A percentile compares a stretch with the other conserved stretches of the same genome.
Conservation (phyloP, 202 grass and related monocot species). For the Brachypodium distachyon region DNA sequence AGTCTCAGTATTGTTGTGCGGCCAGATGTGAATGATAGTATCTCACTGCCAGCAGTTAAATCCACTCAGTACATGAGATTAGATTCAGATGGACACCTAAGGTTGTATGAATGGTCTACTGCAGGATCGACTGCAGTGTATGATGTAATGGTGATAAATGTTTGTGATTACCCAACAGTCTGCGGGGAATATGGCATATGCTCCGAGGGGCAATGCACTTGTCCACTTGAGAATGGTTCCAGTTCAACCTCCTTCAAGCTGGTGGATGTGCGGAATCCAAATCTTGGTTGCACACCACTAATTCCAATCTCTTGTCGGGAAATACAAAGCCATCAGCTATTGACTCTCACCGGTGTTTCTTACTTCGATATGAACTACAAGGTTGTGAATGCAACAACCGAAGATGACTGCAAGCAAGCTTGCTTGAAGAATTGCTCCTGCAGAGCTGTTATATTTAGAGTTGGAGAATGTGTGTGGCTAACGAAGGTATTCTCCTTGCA, state of each 20-base stretch:
- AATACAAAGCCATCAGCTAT: not conserved
- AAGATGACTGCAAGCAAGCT: not conserved
- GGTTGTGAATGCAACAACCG: not conserved
- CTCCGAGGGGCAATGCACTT: not conserved
- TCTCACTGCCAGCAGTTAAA: not conserved
- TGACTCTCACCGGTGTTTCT: not conserved
- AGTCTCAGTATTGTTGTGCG: not conserved
- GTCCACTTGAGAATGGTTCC: not conserved
- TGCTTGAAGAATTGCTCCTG: not conserved
- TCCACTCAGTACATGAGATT: slow-evolving; percentile 31
- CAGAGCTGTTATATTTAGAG: not conserved
- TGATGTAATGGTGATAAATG: not conserved
- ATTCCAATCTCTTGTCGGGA: not conserved
- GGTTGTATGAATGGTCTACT: slow-evolving; percentile 15
- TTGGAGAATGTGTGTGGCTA: not conserved
- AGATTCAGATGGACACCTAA: not conserved
- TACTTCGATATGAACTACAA: not conserved
- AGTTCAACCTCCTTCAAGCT: not conserved
- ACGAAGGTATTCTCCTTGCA: not conserved
- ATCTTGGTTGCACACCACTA: not conserved
- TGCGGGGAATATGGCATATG: not conserved
- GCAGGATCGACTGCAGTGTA: not conserved
- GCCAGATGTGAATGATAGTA: not conserved
- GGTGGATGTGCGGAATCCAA: not conserved
- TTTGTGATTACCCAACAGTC: not conserved